These are phyloP conservation scores for Eucalyptus viminalis DNA, from an alignment of 345 rosid genomes.

Conservation along the genomic window DNA sequence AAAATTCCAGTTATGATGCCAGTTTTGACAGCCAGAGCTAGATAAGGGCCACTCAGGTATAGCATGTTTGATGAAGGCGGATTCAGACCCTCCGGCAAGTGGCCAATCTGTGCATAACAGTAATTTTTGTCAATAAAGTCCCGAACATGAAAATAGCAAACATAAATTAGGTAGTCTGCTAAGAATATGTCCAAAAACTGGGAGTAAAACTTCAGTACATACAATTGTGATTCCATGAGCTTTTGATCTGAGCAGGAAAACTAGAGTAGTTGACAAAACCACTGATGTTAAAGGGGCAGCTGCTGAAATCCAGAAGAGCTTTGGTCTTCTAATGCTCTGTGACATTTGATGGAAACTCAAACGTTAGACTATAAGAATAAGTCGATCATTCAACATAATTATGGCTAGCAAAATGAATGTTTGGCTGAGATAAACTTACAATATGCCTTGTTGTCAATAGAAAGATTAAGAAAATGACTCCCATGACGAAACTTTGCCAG, in stretches of 20 bases:
- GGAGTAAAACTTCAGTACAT: slow-evolving; percentile 12
- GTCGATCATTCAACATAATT: background rate
- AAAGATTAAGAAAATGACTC: slow-evolving; percentile 54
- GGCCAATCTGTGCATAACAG: slow-evolving; percentile 52
- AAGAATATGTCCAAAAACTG: background rate
- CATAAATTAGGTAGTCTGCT: background rate
- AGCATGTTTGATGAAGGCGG: slow-evolving; percentile 89
- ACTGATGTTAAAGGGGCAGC: slow-evolving; percentile 88
- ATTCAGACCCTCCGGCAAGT: slow-evolving; percentile 84
- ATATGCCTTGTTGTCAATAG: slow-evolving; percentile 68
- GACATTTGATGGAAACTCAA: background rate
- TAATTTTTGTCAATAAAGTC: background rate
- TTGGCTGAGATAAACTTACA: slow-evolving; percentile 18
- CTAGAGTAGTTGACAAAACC: slow-evolving; percentile 46
- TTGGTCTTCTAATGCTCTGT: slow-evolving; percentile 80
- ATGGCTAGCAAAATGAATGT: background rate
- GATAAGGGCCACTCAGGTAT: slow-evolving; percentile 37
- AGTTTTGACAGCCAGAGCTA: slow-evolving; percentile 72
- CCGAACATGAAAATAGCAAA: background rate
- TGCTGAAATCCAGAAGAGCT: slow-evolving; percentile 93
- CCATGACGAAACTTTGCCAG: slow-evolving; percentile 78
- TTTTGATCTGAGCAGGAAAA: slow-evolving; percentile 46
- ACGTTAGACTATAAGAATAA: background rate
- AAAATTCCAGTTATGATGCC: slow-evolving; percentile 86
- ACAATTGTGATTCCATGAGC: slow-evolving; percentile 57